A percentile compares a stretch with the other conserved stretches of the same genome.
Conservation (phyloP, 2,329 filamentous ascomycete genomes). For the Diaporthe sp. region DNA sequence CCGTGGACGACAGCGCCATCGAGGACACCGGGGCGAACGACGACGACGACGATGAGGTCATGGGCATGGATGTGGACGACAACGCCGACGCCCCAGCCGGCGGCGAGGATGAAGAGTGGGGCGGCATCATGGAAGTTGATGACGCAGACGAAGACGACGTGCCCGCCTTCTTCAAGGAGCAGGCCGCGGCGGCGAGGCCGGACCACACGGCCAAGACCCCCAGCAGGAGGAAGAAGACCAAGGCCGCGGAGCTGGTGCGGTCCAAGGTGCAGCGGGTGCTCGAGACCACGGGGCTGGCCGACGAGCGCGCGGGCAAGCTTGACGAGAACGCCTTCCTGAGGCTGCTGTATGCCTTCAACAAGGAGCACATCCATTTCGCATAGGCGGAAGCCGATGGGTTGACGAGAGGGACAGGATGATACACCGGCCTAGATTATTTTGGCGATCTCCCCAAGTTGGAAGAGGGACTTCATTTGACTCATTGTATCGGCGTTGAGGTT, state of each 20-base stretch:
- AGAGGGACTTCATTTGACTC: background rate
- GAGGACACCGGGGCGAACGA: slow-evolving; percentile 60
- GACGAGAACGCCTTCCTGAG: slow-evolving; percentile 94
- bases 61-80: slow-evolving; percentile 55
- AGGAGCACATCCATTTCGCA: slow-evolving; percentile 93
- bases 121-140: slow-evolving; percentile 65
- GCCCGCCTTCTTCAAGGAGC: slow-evolving; percentile 87
- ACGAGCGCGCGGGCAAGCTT: slow-evolving; percentile 86
- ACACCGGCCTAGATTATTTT: background rate
- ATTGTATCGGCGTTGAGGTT: slow-evolving; percentile 40
- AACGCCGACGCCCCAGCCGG: slow-evolving; percentile 57
- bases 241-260: slow-evolving; percentile 84
- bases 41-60: slow-evolving; percentile 45
- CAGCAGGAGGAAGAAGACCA: slow-evolving; percentile 82
- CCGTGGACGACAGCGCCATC: slow-evolving; percentile 77
- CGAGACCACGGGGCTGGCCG: slow-evolving; percentile 83
- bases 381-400: slow-evolving; percentile 51
- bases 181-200: slow-evolving; percentile 59
- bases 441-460: background rate
- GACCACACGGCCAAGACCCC: slow-evolving; percentile 68
- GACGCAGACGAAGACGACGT: slow-evolving; percentile 77
- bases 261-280: slow-evolving; percentile 90
- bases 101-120: slow-evolving; percentile 61
- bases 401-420: background rate
- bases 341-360: slow-evolving; percentile 85